Evolutionary conservation across 2,329 filamentous ascomycete genomes (phyloP).

Genomic region (Chaetomiaceae sp.): DNA sequence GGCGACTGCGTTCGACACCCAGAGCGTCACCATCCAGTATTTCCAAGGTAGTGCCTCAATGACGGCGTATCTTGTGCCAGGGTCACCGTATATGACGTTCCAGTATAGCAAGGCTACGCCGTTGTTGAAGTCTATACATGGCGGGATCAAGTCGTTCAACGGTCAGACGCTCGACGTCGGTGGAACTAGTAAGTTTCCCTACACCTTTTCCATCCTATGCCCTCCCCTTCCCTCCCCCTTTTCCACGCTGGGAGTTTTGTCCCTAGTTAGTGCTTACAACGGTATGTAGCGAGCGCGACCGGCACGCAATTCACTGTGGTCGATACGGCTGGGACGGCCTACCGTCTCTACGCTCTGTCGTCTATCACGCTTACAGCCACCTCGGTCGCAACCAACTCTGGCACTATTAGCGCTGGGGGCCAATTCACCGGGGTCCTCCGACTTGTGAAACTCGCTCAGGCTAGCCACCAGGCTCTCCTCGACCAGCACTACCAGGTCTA

Average conservation of each 20-base stretch:
- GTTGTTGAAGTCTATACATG: not conserved
- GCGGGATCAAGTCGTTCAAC: not conserved
- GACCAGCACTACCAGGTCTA: not conserved
- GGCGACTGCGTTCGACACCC: not conserved
- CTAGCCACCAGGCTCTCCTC: not conserved
- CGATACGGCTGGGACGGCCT: not conserved
- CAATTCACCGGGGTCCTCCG: not conserved
- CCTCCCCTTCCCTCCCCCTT: too few species aligned
- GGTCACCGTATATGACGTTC: not conserved
- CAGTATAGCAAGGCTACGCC: not conserved
- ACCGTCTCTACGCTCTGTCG: not conserved
- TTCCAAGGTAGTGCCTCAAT: not conserved
- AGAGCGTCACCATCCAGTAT: not conserved
- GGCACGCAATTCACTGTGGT: not conserved
- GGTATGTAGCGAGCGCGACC: not conserved
- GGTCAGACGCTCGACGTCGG: not conserved
- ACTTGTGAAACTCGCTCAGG: not conserved
- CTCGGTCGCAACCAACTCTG: not conserved
- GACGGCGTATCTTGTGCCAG: not conserved
- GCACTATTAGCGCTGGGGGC: not conserved
- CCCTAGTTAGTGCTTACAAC: not conserved
- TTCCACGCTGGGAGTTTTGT: not conserved
- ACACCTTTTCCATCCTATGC: not conserved
- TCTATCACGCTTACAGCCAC: not conserved
- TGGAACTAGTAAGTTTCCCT: not conserved